A percentile compares a stretch with the other conserved stretches of the same genome.
These are phyloP conservation scores for Erigeron canadensis DNA, from an alignment of 129 eudicot genomes.

Conservation along the genomic window DNA sequence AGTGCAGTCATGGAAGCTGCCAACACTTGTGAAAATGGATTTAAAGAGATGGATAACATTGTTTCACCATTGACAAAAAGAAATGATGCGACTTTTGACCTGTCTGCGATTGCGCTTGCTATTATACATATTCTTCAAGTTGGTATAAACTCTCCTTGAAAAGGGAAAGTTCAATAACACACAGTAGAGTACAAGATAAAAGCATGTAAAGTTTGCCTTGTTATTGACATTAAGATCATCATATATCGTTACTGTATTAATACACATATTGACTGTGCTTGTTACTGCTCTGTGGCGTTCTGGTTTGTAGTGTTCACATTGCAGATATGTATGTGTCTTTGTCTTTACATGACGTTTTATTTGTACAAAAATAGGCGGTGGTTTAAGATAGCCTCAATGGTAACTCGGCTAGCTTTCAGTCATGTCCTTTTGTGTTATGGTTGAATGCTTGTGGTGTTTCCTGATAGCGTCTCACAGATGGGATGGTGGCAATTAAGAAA, in stretches of 20 bases:
- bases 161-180: background rate
- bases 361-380: too few relatives aligned
- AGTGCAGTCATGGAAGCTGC: constrained; percentile 51
- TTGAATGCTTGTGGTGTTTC: too few relatives aligned
- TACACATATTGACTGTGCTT: too few relatives aligned
- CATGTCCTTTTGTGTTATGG: too few relatives aligned
- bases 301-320: too few relatives aligned
- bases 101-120: constrained; percentile 37
- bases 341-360: too few relatives aligned
- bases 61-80: constrained; percentile 35
- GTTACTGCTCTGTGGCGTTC: too few relatives aligned
- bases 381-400: too few relatives aligned
- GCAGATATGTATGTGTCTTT: too few relatives aligned
- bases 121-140: constrained; percentile 34
- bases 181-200: background rate
- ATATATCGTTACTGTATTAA: constrained; percentile 4
- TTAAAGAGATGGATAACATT: constrained; percentile 33
- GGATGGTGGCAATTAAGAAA: too few relatives aligned
- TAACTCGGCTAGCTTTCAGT: too few relatives aligned
- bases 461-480: too few relatives aligned
- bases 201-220: constrained; percentile 13
- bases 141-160: constrained; percentile 8
- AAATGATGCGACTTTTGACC: constrained; percentile 34
- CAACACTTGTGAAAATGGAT: constrained; percentile 45
- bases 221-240: background rate